These are phyloP conservation scores for grape (Vitis vinifera) DNA, from an alignment of 164 flowering plant species.

Conservation along the genomic window ASM3070453v1 NC_081806.1:19203001-19203500, in stretches of 20 bases:
- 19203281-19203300: background rate
- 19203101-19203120: background rate
- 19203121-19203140: background rate
- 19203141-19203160: background rate
- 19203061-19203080: too few species aligned
- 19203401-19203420: background rate
- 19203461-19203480: background rate
- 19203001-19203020: too few species aligned
- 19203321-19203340: background rate
- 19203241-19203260: background rate
- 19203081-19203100: too few species aligned
- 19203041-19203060: too few species aligned
- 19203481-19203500: too few species aligned
- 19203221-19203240: background rate
- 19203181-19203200: background rate
- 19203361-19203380: conserved; percentile 5
- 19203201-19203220: background rate
- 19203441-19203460: background rate
- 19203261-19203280: conserved; percentile 14
- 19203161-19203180: background rate
- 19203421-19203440: background rate
- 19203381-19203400: background rate
- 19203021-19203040: too few species aligned
- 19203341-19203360: conserved; percentile 5
- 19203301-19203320: conserved; percentile 3